phyloP scores from a whole-genome alignment of 306 rosid genomes.

The Bauhinia variegata region DNA sequence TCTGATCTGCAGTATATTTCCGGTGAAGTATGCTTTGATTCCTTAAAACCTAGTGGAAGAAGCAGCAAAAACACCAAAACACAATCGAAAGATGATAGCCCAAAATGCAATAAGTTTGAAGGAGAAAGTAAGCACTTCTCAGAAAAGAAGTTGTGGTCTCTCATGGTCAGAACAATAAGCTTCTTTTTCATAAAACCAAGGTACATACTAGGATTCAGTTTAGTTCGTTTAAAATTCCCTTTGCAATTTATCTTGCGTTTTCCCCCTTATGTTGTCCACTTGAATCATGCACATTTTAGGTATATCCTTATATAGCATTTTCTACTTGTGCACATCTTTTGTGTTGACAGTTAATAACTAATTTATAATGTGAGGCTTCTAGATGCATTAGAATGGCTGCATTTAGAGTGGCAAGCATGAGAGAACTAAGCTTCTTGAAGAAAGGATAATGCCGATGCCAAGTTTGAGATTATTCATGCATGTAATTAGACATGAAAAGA shows the following conservation, averaged over 20 bases:
- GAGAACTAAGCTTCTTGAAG: neutral
- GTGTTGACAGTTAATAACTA: neutral
- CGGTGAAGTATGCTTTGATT: constrained; percentile 47
- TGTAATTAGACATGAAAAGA: too few relatives aligned
- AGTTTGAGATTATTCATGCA: too few relatives aligned
- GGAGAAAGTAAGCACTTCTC: constrained; percentile 33
- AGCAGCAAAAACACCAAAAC: constrained; percentile 31
- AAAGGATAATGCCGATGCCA: too few relatives aligned
- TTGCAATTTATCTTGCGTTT: neutral
- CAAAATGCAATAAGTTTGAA: constrained; percentile 37
- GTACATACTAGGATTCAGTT: constrained; percentile 52
- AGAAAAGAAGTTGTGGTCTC: constrained; percentile 64
- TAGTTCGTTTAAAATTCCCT: constrained; percentile 5
- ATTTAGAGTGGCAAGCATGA: constrained; percentile 10
- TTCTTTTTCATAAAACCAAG: constrained; percentile 79
- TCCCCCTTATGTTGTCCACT: constrained; percentile 12
- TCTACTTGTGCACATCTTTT: constrained; percentile 2
- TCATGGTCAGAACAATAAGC: constrained; percentile 67
- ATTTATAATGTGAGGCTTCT: neutral
- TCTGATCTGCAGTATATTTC: constrained; percentile 50
- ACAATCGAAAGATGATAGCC: constrained; percentile 37
- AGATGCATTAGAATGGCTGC: constrained; percentile 23
- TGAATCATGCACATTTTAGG: constrained; percentile 6
- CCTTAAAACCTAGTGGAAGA: constrained; percentile 51
- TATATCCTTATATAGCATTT: neutral